Evolutionary conservation across 192 early-diverging fungal species (phyloP), one percentile per base, ranked within the genome.

Genomic region (Spizellomyces punctatus): DNA sequence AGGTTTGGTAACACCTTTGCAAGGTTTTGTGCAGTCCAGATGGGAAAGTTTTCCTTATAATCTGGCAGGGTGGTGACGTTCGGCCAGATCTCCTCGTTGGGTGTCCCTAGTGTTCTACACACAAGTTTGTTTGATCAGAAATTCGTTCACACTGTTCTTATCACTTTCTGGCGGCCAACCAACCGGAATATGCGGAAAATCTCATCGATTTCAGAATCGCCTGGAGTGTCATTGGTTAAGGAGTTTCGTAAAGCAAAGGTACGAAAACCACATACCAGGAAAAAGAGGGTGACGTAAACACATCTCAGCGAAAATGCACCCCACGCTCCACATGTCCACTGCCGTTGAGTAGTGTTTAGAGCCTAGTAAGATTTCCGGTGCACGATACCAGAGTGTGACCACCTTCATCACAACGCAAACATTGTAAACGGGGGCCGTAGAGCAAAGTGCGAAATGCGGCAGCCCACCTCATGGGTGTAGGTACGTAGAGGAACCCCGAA

Each of bases 271-370:
- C 47, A 81, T 86, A 81, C 93, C 95, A 44, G 96, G 93, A 65
- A 98, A 98, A 49, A 98, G 76, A 2, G 98, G 92, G 16, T 77
- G 77, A 47, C 90, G 82, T 46, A 80, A 76, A 43, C 86, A 82
- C 93, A 99, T 93, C 81, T 99, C 98, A 43, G 95, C 95, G 86
- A 99, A 92, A 69, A 99, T 96, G 76, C 96, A 98, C 1, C 95
- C 98, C 55, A 96, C 89, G 60, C 90, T 91, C 98, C 98, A 99
- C 85, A 99, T 96, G 79, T 99, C 98, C 43, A 99, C 91, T 8
- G 89, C 91, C 9, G 92, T 94, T 10, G 93, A 93, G 80, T 99
- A 99, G 68, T 91, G 89, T 48, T 87, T 89, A 10, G 88, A 89
- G 8, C 95, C 98, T 66, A 99, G 86, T 66, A 99, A 80, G 64